These are phyloP conservation scores for Phascolomyces articulosus DNA, from an alignment of 371 early-diverging fungal species.

Conservation along the genomic window DNA sequence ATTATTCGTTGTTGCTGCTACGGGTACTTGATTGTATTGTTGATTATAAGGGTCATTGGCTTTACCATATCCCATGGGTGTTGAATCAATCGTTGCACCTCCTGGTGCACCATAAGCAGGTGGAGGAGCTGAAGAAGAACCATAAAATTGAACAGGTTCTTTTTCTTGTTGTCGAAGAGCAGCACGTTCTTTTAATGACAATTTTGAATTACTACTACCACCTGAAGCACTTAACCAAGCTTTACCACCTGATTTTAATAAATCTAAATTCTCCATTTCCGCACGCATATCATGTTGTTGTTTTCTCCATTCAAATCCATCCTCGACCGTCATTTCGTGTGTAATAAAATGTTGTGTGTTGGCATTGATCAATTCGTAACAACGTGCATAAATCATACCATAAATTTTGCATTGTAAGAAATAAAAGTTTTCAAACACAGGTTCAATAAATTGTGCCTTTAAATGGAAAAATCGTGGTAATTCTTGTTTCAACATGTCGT, in stretches of 20 bases:
- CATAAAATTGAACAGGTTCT: background rate
- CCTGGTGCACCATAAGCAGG: slow-evolving; percentile 17
- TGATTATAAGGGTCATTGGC: too few relatives aligned
- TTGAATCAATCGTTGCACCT: slow-evolving; percentile 18
- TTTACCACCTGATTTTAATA: slow-evolving; percentile 48
- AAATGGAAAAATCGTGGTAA: slow-evolving; percentile 69
- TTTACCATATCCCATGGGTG: slow-evolving; percentile 14
- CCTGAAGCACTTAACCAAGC: slow-evolving; percentile 45
- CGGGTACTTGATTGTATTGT: too few relatives aligned
- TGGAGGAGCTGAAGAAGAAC: slow-evolving; percentile 2
- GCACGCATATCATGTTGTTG: slow-evolving; percentile 29
- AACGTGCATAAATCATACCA: slow-evolving; percentile 53
- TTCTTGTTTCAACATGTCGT: slow-evolving; percentile 68
- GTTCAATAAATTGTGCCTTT: slow-evolving; percentile 66
- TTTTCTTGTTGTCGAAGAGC: slow-evolving; percentile 28
- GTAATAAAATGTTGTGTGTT: slow-evolving; percentile 43
- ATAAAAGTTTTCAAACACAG: slow-evolving; percentile 75
- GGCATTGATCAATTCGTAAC: slow-evolving; percentile 52
- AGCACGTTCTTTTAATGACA: slow-evolving; percentile 45
- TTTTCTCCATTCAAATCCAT: slow-evolving; percentile 37
- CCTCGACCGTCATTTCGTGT: slow-evolving; percentile 33
- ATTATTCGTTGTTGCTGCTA: background rate
- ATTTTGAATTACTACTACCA: slow-evolving; percentile 33
- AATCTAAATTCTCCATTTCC: slow-evolving; percentile 41
- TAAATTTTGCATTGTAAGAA: slow-evolving; percentile 71